Conservation (phyloP, 768 basidiomycete genomes). For the Panus rudis region DNA sequence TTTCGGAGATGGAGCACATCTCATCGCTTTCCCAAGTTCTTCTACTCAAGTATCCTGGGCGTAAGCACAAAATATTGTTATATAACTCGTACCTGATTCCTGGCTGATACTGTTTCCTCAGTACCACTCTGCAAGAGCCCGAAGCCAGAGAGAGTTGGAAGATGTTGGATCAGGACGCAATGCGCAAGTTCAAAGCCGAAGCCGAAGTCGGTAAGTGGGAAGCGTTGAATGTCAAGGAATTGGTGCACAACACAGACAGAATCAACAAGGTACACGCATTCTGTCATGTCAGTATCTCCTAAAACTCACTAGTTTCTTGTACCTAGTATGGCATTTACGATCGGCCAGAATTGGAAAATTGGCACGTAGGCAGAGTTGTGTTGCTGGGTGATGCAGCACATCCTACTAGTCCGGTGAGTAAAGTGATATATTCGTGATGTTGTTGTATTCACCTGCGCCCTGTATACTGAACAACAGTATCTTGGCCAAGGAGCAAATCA, state of each 20-base stretch:
- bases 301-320: not conserved
- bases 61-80: constrained; percentile 17
- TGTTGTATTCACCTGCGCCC: not conserved
- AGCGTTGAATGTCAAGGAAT: constrained; percentile 19
- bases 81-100: not conserved
- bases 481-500: constrained; percentile 42
- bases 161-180: constrained; percentile 24
- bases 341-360: constrained; percentile 32
- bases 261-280: constrained; percentile 23
- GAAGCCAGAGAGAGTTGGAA: constrained; percentile 37
- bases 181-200: constrained; percentile 17
- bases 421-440: not conserved
- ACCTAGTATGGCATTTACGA: constrained; percentile 37
- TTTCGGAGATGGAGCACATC: constrained; percentile 31
- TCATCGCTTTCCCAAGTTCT: constrained; percentile 30
- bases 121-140: constrained; percentile 29
- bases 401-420: constrained; percentile 37
- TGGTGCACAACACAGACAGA: constrained; percentile 18
- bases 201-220: constrained; percentile 17
- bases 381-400: constrained; percentile 41
- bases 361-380: constrained; percentile 36
- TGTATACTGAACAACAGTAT: constrained; percentile 24
- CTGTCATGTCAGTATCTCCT: not conserved
- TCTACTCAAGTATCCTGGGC: constrained; percentile 30
- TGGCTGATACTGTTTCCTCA: too few species aligned